Evolutionary conservation across 192 early-diverging fungal species (phyloP).

Genomic region (Linnemannia schmuckeri): DNA sequence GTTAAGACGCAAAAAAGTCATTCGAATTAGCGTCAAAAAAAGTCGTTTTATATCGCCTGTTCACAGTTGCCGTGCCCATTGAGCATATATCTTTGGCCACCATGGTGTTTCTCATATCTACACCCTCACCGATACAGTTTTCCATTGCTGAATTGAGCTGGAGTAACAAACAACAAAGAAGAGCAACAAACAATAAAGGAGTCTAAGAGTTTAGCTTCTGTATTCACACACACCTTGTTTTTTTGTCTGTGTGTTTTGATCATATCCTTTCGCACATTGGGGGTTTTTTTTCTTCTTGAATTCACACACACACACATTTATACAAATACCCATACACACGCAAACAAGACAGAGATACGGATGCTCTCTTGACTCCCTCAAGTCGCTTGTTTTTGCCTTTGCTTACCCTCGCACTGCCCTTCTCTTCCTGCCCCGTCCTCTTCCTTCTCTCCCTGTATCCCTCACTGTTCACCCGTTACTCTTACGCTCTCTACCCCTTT

Average conservation of each 20-base stretch:
- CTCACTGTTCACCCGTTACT: not conserved
- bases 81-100: too few species aligned
- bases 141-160: not conserved
- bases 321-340: not conserved
- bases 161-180: not conserved
- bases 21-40: too few species aligned
- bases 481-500: not conserved
- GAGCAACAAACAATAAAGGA: not conserved
- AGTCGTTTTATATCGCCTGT: too few species aligned
- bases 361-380: conserved; percentile 2
- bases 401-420: not conserved
- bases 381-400: not conserved
- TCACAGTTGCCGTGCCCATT: too few species aligned
- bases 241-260: too few species aligned
- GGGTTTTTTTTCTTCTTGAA: not conserved
- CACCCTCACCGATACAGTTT: too few species aligned
- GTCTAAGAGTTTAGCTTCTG: not conserved
- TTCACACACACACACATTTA: not conserved
- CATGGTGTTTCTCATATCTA: too few species aligned
- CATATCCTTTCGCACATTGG: not conserved
- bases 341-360: not conserved
- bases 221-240: not conserved
- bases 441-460: not conserved
- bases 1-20: too few species aligned
- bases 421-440: not conserved